Evolutionary conservation across 306 rosid species (phyloP).

Genomic region (Arachis stenosperma): DNA sequence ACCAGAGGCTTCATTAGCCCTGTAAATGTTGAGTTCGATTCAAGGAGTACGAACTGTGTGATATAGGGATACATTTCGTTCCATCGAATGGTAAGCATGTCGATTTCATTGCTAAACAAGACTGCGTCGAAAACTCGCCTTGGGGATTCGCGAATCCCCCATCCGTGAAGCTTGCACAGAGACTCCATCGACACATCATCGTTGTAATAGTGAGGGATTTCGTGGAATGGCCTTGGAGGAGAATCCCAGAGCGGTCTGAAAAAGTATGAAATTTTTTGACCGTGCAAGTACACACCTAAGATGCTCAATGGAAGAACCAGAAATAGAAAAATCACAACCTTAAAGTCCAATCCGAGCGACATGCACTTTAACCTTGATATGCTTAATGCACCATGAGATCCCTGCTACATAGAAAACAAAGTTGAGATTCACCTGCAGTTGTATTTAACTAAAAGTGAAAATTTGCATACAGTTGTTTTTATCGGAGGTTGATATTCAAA

Average conservation of each 20-base stretch:
- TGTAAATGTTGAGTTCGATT: constrained; percentile 88
- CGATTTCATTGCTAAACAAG: constrained; percentile 80
- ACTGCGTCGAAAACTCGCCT: constrained; percentile 90
- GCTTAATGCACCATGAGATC: constrained; percentile 50
- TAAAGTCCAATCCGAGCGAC: constrained; percentile 69
- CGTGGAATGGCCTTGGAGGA: constrained; percentile 76
- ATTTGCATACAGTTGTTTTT: no score
- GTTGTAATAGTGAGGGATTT: constrained; percentile 81
- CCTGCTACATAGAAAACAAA: constrained; percentile 57
- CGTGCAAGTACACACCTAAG: constrained; percentile 41
- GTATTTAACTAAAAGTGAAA: no score
- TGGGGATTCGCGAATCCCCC: constrained; percentile 78
- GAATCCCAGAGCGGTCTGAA: constrained; percentile 91
- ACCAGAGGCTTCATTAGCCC: constrained; percentile 65
- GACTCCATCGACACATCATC: constrained; percentile 73
- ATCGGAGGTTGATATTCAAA: no score
- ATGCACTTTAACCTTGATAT: constrained; percentile 74
- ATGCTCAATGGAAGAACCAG: constrained; percentile 44
- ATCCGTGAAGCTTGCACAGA: constrained; percentile 90
- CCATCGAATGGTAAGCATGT: constrained; percentile 85
- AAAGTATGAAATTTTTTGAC: constrained; percentile 82
- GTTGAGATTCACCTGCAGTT: no score
- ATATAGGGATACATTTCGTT: constrained; percentile 79
- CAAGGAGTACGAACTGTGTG: constrained; percentile 75
- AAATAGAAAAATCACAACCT: constrained; percentile 46